Evolutionary conservation across 768 basidiomycete species (phyloP).

Genomic region (Amanita subjunquillea): DNA sequence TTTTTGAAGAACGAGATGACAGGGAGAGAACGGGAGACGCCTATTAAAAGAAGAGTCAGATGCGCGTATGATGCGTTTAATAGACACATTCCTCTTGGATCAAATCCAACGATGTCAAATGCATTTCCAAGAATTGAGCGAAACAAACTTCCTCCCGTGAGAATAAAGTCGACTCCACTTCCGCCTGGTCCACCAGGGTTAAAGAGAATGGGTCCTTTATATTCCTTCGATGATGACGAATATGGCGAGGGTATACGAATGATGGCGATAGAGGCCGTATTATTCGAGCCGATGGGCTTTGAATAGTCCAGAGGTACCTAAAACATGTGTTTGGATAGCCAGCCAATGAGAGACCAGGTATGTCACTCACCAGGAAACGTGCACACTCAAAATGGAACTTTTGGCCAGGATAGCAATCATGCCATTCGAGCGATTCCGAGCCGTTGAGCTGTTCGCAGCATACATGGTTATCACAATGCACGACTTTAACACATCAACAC

Average conservation of each 20-base stretch:
- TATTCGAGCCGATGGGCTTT: conserved; percentile 19
- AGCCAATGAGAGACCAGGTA: too few relatives aligned
- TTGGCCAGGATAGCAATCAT: too few relatives aligned
- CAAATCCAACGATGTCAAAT: conserved; percentile 37
- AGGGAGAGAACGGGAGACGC: neutral
- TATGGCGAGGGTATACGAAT: too few relatives aligned
- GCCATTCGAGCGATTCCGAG: too few relatives aligned
- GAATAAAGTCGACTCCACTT: conserved; percentile 25
- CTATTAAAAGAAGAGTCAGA: neutral
- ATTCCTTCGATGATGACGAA: too few relatives aligned
- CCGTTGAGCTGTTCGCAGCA: neutral
- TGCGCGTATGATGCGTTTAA: neutral
- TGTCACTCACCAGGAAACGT: neutral
- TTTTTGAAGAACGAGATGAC: neutral
- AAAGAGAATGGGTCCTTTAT: too few relatives aligned
- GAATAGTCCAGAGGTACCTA: conserved; percentile 39
- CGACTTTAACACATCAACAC: too few relatives aligned
- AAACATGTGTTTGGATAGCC: neutral
- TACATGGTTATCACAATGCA: too few relatives aligned
- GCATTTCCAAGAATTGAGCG: conserved; percentile 25
- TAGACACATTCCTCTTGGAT: conserved; percentile 22
- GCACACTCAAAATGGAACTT: too few relatives aligned
- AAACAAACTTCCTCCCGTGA: conserved; percentile 14
- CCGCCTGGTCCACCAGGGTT: conserved; percentile 40
- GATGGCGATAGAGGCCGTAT: too few relatives aligned